phyloP scores from a whole-genome alignment of 2,329 filamentous ascomycete genomes.

The Rugonectria rugulosa region DNA sequence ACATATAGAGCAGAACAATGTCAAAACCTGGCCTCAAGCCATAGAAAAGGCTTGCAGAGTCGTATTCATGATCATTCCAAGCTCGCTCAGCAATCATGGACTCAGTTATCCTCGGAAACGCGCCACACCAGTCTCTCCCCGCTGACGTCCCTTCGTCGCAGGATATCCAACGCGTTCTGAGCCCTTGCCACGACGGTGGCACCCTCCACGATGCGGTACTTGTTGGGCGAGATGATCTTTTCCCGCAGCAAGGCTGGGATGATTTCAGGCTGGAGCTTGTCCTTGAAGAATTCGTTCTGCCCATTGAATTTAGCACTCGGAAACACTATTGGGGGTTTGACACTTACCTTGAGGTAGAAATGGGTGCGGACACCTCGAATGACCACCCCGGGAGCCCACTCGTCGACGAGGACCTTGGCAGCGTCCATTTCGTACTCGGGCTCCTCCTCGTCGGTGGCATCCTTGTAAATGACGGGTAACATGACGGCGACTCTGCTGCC shows the following conservation, averaged over 20 bases:
- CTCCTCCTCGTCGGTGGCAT: constrained; percentile 54
- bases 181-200: constrained; percentile 47
- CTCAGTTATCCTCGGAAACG: constrained; percentile 24
- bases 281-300: constrained; percentile 64
- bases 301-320: constrained; percentile 15
- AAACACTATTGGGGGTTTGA: neutral
- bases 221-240: constrained; percentile 51
- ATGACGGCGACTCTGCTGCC: constrained; percentile 64
- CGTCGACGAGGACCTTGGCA: constrained; percentile 42
- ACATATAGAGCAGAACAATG: too few species aligned
- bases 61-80: too few species aligned
- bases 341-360: constrained; percentile 38
- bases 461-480: constrained; percentile 64
- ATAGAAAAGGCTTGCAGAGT: too few species aligned
- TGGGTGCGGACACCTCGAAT: constrained; percentile 57
- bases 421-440: constrained; percentile 65
- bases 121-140: constrained; percentile 52
- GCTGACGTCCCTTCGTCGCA: constrained; percentile 49
- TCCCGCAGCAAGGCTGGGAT: constrained; percentile 56
- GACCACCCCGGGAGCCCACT: constrained; percentile 62
- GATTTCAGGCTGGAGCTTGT: constrained; percentile 62
- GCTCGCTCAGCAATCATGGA: too few species aligned
- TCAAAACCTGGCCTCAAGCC: too few species aligned
- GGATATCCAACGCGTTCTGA: constrained; percentile 45
- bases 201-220: constrained; percentile 52